Base-by-base conservation (phyloP, 1,284 basidiomycete genomes). In the Stygiomarasmius scandens region DNA sequence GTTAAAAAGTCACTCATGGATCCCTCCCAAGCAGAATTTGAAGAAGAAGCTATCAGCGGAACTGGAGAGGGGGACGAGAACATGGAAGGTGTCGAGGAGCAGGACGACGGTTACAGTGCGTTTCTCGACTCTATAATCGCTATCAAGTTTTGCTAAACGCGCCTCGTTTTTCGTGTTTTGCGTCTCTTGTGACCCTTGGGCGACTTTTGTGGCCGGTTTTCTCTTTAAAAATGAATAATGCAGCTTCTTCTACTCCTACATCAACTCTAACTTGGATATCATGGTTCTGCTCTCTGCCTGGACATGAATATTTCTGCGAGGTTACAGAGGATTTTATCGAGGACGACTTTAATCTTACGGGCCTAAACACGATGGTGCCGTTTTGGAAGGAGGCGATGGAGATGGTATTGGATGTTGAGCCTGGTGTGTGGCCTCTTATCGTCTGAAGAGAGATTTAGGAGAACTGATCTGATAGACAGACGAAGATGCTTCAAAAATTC, bases 371-470 rank as follows among this genome's bases (percentile, higher is more conserved):
- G 19, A 90, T 98, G 82, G 96, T 99, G 29, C 90, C 97, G 9
- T 99, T 99, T 71, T 99, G 97, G 94, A 96, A 98, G 74, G 97
- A 99, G 74, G 97, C 97, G 25, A 90, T 99, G 86, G 97, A 99
- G 78, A 99, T 99, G 97, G 95, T 99, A n/a, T 77, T 99, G 59
- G 97, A 99, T 74, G 96, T 99, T 53, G 97, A 99, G 77, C 94
- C 97, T 77, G 95, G 95, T 95, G 73, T 72, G 87, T 45, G 29
- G 29, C 12, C 29, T 32, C 29, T 32, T 55, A 25, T 3, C 22
- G 43, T 34, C 6, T 25, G 48, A 19, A 25, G 4, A 22, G 10
- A 14, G n/a, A 9, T 16, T 38, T 19, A 32, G 45, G 16, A n/a
- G 25, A 6, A 10, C 29, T 29, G 27, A 47, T 23, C 49, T 56